Evolutionary conservation across 2,329 filamentous ascomycete genomes (phyloP).

Genomic region (Talaromyces islandicus): DNA sequence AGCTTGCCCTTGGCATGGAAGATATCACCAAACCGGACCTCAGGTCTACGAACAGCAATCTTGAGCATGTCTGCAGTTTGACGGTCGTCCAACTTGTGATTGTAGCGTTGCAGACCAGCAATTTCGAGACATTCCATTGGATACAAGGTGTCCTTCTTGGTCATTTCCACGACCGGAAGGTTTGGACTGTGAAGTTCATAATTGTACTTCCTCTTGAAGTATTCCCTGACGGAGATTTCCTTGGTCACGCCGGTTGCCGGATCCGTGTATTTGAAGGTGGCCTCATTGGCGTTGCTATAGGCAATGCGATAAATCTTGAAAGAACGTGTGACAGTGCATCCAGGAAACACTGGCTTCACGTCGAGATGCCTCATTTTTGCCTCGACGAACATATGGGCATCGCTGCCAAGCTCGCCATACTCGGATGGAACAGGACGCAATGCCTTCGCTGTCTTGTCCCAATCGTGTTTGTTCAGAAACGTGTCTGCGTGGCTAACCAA

Average conservation of each 20-base stretch:
- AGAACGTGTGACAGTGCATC: conserved; percentile 30
- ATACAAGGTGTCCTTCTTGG: conserved; percentile 47
- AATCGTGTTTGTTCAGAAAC: conserved; percentile 25
- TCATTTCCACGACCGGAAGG: conserved; percentile 55
- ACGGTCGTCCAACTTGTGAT: conserved; percentile 51
- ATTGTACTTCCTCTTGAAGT: conserved; percentile 50
- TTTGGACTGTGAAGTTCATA: conserved; percentile 38
- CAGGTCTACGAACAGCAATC: conserved; percentile 76
- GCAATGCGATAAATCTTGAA: conserved; percentile 50
- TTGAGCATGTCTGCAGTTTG: conserved; percentile 87
- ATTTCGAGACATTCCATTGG: conserved; percentile 53
- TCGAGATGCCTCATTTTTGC: conserved; percentile 28
- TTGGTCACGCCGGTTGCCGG: conserved; percentile 34
- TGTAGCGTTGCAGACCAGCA: conserved; percentile 51
- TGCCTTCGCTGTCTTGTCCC: conserved; percentile 22
- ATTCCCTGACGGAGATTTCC: conserved; percentile 54
- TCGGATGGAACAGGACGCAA: conserved; percentile 15
- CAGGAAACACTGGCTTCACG: conserved; percentile 32
- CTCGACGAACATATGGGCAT: conserved; percentile 14
- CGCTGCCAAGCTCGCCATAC: not conserved
- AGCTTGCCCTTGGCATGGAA: conserved; percentile 61
- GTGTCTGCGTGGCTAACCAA: conserved; percentile 30
- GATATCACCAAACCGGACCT: conserved; percentile 62
- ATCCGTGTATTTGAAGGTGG: conserved; percentile 38
- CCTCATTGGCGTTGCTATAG: conserved; percentile 35